Evolutionary conservation across 2,329 filamentous ascomycete species (phyloP).

Genomic region (Stachybotrys elegans): DNA sequence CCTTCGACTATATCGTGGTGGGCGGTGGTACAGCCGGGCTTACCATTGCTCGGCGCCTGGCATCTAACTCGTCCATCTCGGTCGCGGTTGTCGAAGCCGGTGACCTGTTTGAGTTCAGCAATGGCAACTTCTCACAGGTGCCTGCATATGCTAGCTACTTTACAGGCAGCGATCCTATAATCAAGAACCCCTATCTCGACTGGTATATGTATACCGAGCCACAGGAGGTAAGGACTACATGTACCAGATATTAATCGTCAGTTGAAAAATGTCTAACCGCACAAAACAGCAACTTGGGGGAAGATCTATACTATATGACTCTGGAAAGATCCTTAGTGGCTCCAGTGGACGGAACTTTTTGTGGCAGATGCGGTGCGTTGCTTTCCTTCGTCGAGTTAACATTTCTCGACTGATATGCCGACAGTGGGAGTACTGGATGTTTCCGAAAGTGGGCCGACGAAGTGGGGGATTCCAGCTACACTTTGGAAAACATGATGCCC

Average conservation of each 20-base stretch:
- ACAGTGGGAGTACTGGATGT: background rate
- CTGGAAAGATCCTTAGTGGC: background rate
- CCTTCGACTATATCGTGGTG: background rate
- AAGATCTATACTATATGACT: background rate
- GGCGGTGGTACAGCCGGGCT: background rate
- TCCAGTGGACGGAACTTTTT: background rate
- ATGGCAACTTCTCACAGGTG: background rate
- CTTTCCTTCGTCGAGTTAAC: background rate
- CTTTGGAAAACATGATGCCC: constrained; percentile 21
- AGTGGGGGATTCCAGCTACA: constrained; percentile 22
- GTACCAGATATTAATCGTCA: background rate
- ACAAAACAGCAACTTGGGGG: background rate
- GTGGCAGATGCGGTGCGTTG: background rate
- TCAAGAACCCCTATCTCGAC: background rate
- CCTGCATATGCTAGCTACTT: background rate
- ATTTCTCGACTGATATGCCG: background rate
- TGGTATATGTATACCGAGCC: background rate
- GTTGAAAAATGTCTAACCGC: background rate
- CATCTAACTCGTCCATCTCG: background rate
- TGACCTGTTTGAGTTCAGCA: constrained; percentile 1
- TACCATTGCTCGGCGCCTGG: background rate
- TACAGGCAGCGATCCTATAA: background rate
- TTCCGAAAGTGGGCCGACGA: constrained; percentile 20
- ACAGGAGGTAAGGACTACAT: background rate
- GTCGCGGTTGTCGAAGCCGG: constrained; percentile 1